Evolutionary conservation across 108 stramenopile species (phyloP), one percentile per base, ranked within the genome.

Genomic region (Chaetoceros muelleri): DNA sequence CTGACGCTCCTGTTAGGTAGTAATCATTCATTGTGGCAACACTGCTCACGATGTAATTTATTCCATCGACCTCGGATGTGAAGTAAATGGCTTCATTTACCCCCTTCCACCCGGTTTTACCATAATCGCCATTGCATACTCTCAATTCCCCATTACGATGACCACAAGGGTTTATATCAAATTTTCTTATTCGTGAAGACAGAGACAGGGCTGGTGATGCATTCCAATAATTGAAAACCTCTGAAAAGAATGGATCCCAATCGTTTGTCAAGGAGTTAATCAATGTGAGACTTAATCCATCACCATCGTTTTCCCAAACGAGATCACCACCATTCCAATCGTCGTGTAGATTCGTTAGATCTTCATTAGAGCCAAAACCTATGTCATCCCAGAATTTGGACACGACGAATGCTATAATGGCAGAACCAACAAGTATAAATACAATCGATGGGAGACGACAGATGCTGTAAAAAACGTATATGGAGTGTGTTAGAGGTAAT

Each of bases 51-150:
- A 78, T 73, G 30, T 23, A 52, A 17, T 48, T 31, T 17, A 28
- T 26, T 18, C 23, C 21, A 2, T 53, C 3, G 34, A 67, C 24
- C 8, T 5, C 5, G 5, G 34, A 40, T 40, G 13, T 10, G 13
- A 13, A 40, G 13, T 40, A 40, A 5, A 13, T 10, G 3, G 27
- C n/a, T 23, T 52, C 34, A 48, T 61, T 70, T 1, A 75, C 53
- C 30, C 78, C 78, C 30, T 58, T 48, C 78, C 78, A 79, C 13
- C 55, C 52, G 2, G 72, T 66, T 18, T 81, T 68, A 2, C 79
- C 79, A 53, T 76, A 76, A 28, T 76, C 57, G 16, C 73, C 75
- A 58, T 72, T 75, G 55, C 79, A 81, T 2, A 67, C 40, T 52
- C 59, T 60, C 25, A 77, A 16, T 44, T 68, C 70, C 1, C 74